A percentile compares a stretch with the other conserved stretches of the same genome.
These are phyloP conservation scores for Phytopythium cucurbitacearum DNA, from an alignment of 352 stramenopile genomes.

Conservation along the genomic window DNA sequence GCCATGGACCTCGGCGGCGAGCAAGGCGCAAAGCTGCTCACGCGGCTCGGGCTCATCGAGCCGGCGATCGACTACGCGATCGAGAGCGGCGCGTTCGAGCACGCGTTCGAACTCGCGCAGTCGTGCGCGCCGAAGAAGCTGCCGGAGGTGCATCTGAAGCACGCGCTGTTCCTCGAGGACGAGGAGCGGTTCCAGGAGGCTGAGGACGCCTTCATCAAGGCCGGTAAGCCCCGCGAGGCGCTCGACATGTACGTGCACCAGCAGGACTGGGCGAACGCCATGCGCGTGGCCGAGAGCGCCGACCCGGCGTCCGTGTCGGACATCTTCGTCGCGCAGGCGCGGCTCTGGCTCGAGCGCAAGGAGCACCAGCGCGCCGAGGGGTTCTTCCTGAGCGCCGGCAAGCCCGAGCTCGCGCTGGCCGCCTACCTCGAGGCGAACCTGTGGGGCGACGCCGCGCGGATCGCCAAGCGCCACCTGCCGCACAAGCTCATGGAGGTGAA, in stretches of 20 bases:
- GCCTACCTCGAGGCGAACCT: slow-evolving; percentile 82
- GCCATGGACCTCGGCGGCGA: slow-evolving; percentile 89
- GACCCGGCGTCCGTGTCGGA: slow-evolving; percentile 87
- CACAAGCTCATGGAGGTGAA: slow-evolving; percentile 92
- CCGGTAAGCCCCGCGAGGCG: slow-evolving; percentile 89
- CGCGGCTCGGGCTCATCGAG: slow-evolving; percentile 89
- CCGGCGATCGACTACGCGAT: slow-evolving; percentile 93
- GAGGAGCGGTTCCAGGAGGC: slow-evolving; percentile 92
- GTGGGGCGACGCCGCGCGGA: slow-evolving; percentile 87
- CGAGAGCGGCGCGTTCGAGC: slow-evolving; percentile 89
- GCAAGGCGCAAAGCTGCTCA: slow-evolving; percentile 89
- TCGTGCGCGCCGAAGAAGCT: slow-evolving; percentile 86
- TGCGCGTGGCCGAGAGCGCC: slow-evolving; percentile 89
- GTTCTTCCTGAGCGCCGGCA: slow-evolving; percentile 90
- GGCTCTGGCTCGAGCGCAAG: slow-evolving; percentile 80
- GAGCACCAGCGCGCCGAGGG: slow-evolving; percentile 83
- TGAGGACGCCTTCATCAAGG: slow-evolving; percentile 91
- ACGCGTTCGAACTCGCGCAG: slow-evolving; percentile 90
- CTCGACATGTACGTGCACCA: slow-evolving; percentile 97
- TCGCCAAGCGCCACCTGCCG: slow-evolving; percentile 89
- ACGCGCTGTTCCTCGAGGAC: slow-evolving; percentile 91
- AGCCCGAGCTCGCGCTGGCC: slow-evolving; percentile 88
- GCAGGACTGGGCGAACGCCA: slow-evolving; percentile 89
- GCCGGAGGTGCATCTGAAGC: slow-evolving; percentile 91
- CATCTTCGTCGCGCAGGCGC: slow-evolving; percentile 90